Evolutionary conservation across 2,329 filamentous ascomycete genomes (phyloP), one percentile per base, ranked within the genome.

Genomic region (Helotiales sp.): DNA sequence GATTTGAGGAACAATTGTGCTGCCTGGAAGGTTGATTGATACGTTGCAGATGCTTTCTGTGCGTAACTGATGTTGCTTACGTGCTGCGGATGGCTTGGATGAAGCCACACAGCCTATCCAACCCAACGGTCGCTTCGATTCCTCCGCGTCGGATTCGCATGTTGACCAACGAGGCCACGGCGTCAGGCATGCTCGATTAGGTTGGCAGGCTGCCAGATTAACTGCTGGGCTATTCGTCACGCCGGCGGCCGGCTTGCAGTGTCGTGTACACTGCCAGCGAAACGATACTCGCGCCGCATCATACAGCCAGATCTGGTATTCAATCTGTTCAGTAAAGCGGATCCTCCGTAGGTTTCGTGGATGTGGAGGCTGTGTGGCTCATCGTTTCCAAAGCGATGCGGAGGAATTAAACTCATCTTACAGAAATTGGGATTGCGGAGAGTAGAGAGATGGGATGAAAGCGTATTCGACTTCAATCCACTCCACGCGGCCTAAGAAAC

Each of bases 191-290:
- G 55, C 67, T 69, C 43, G 45, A 69, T 67, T 47, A 32, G 59
- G 40, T 20, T 49, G 57, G 55, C 64, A 71, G 69, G 69, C 69
- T 69, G 66, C 69, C 45, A 68, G 30, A 65, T 70, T 64, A 61
- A 30, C 30, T 43, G 28, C 32, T 60, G n/a, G n/a, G 45, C 24
- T 6, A 52, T 52, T 61, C 59, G 40, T 61, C 59, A 49, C 26
- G 26, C 26, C 20, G 59, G 58, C 69, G 64, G n/a, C n/a, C n/a
- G n/a, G n/a, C n/a, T 66, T 54, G 61, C 61, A 61, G 49, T 20
- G 55, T 60, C 57, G 47, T 49, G 26, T 34, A 43, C 47, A 52
- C 24, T 47, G 28, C 40, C 37, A 57, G 50, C 32, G 24, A 28
- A 43, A 60, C 20, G 22, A 32, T 61, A 20, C 22, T 52, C 43